A percentile compares a stretch with the other conserved stretches of the same genome.
These are phyloP conservation scores for Mrakia frigida DNA, from an alignment of 768 basidiomycete genomes.

Conservation along the genomic window DNA sequence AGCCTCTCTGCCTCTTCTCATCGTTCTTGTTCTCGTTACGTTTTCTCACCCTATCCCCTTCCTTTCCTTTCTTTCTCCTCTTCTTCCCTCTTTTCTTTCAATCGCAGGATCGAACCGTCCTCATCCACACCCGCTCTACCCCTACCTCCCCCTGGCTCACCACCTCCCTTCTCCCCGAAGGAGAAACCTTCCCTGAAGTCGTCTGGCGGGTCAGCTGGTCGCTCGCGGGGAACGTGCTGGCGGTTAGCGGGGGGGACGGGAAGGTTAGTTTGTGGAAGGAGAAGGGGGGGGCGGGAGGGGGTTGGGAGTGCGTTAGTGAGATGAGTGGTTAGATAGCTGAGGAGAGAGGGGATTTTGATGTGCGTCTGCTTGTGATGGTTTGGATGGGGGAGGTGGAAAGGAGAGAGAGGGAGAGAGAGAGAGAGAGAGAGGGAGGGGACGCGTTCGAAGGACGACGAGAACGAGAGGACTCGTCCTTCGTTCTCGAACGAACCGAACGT, in stretches of 20 bases:
- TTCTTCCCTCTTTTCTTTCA: not conserved
- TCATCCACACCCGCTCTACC: constrained; percentile 42
- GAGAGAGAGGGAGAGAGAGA: not conserved
- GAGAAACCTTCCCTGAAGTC: constrained; percentile 72
- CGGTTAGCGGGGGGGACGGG: constrained; percentile 94
- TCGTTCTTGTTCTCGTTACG: not conserved
- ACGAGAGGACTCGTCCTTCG: no score
- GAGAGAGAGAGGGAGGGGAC: not conserved
- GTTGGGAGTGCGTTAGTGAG: constrained; percentile 95
- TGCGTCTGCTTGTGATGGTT: not conserved
- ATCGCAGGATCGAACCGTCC: constrained; percentile 43
- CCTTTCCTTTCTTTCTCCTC: not conserved
- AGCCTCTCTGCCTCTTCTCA: not conserved
- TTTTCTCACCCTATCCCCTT: no score
- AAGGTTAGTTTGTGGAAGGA: constrained; percentile 99
- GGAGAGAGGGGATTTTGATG: not conserved
- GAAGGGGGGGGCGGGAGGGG: constrained; percentile 66
- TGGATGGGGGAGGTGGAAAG: not conserved
- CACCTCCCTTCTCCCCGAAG: constrained; percentile 44
- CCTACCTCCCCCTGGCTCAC: constrained; percentile 43
- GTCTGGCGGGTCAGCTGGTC: constrained; percentile 99
- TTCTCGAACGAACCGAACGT: no score
- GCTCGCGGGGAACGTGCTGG: constrained; percentile 88
- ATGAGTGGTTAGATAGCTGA: constrained; percentile 49
- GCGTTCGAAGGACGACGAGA: not conserved